These are phyloP conservation scores for Parastagonospora avenae DNA, from an alignment of 2,329 filamentous ascomycete genomes.

Conservation along the genomic window DNA sequence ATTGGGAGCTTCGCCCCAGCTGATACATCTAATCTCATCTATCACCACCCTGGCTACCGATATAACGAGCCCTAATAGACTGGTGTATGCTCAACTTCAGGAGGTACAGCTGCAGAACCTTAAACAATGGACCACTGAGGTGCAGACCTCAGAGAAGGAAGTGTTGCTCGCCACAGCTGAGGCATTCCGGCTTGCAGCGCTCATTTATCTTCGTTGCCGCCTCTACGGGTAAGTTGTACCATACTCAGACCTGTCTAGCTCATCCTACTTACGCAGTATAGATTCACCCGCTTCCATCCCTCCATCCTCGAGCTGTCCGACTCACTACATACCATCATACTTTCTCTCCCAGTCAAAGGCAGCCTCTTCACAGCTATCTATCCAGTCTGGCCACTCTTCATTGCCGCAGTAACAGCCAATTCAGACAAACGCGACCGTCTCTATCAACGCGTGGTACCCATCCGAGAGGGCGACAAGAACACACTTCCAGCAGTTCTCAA, in stretches of 20 bases:
- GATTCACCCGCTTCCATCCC: conserved; percentile 38
- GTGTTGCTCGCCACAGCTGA: conserved; percentile 37
- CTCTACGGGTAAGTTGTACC: conserved; percentile 30
- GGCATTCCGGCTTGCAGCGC: conserved; percentile 36
- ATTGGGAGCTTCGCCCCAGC: conserved; percentile 35
- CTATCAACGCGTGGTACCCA: conserved; percentile 38
- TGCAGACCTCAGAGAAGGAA: conserved; percentile 27
- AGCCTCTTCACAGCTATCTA: conserved; percentile 40
- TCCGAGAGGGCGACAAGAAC: conserved; percentile 40
- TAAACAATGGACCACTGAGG: conserved; percentile 35
- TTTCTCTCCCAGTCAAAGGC: conserved; percentile 39
- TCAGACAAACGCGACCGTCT: conserved; percentile 38
- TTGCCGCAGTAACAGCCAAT: conserved; percentile 40
- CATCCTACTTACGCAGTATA: conserved; percentile 1
- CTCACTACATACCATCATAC: conserved; percentile 25
- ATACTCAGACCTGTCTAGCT: conserved; percentile 2
- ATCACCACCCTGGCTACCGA: conserved; percentile 30
- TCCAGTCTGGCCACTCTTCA: conserved; percentile 40
- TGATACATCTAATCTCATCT: conserved; percentile 36
- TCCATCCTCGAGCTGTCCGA: conserved; percentile 36
- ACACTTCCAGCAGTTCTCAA: conserved; percentile 37
- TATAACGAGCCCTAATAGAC: conserved; percentile 16
- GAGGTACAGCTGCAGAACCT: conserved; percentile 33
- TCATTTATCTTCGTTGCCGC: conserved; percentile 39
- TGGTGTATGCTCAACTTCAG: conserved; percentile 30